Base-by-base conservation (phyloP, 495 filamentous ascomycete species). In the Daldinia grandis region DNA sequence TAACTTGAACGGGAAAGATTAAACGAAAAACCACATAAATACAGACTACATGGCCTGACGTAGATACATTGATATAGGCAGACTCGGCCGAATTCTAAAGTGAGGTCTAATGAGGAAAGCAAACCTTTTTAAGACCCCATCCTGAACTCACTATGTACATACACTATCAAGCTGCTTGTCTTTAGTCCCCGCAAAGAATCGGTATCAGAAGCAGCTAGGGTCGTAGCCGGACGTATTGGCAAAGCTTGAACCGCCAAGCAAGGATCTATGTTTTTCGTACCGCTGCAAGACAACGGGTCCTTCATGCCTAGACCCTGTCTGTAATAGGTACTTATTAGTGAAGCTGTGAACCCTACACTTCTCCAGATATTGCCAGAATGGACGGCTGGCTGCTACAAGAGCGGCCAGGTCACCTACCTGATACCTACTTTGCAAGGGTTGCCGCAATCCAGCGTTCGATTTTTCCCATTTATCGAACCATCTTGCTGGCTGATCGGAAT, bases 181-280 rank as follows among this genome's bases (percentile, higher is more conserved):
- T 1, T 35, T 14, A 35, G 12, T 35, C 62, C 58, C 68, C 68
- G 53, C 62, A 62, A 40, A 44, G 58, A 47, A 55, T 66, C 62
- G 63, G 68, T 71, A 40, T 57, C 68, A 65, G 57, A 72, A 58
- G 61, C 40, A 62, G 62, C 66, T 66, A 68, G 62, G 63, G 38
- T 60, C 15, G 59, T 57, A 68, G 31, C 27, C 47, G 35, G 30
- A 30, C 27, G 60, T 47, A 25, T 68, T 69, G 65, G 57, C 65
- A 73, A 73, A 73, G 71, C 71, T 73, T 73, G 71, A 62, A 64
- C 57, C 54, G 64, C 64, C 60, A 67, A 68, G 64, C 47, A 42
- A 67, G 56, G 31, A 28, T 28, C 35, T 28, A n/a, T 35, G n/a
- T 40, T 25, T 61, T 53, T 31, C 14, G 19, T 19, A 63, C 35